These are phyloP conservation scores for Ichthyophthirius multifiliis DNA, from an alignment of 169 alveolate species.

Conservation along the genomic window DNA sequence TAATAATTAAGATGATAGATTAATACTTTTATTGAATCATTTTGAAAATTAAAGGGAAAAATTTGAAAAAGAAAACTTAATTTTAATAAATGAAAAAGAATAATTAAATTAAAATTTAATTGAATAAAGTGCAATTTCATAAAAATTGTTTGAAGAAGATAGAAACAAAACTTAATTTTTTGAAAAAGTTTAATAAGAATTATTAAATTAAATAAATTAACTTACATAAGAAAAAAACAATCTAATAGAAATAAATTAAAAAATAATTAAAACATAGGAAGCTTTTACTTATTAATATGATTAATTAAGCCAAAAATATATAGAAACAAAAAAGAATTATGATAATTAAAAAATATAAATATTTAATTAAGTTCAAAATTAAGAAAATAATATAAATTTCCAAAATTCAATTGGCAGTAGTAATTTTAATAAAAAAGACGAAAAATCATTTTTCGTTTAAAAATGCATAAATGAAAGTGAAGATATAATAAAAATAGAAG, in stretches of 20 bases:
- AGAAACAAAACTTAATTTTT: background rate
- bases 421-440: background rate
- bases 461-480: background rate
- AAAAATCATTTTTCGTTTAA: background rate
- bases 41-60: constrained; percentile 7
- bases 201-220: background rate
- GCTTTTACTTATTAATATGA: too few species aligned
- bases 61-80: background rate
- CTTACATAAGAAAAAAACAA: background rate
- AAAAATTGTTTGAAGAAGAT: background rate
- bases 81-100: background rate
- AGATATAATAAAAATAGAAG: background rate
- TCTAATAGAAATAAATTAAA: background rate
- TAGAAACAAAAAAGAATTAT: too few species aligned
- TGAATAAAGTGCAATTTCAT: background rate
- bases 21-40: background rate
- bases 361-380: too few species aligned
- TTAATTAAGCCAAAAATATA: too few species aligned
- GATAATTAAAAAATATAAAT: too few species aligned
- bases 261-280: background rate
- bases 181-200: background rate
- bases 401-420: too few species aligned
- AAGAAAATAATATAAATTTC: too few species aligned
- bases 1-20: background rate
- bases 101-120: background rate